Conservation (phyloP, 257 asterid genomes). For the Lycium barbarum region DNA sequence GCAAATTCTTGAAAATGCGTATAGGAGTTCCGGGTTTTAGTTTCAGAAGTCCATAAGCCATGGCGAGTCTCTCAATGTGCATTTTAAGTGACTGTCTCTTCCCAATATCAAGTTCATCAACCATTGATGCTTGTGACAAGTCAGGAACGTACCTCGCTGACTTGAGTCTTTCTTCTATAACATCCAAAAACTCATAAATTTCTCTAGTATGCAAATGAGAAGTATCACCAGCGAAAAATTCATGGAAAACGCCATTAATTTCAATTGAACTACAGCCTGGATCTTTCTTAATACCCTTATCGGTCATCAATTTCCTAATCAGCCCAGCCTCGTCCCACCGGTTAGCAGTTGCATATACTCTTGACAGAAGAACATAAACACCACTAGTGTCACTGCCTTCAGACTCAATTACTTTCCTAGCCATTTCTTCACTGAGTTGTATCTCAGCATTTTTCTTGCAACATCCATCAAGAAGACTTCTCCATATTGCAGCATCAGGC, state of each 20-base stretch:
- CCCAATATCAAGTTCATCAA: constrained; percentile 55
- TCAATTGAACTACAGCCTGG: constrained; percentile 82
- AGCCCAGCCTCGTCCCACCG: constrained; percentile 78
- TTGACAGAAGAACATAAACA: constrained; percentile 71
- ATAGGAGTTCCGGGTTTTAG: constrained; percentile 54
- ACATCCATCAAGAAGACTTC: constrained; percentile 77
- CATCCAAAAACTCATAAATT: constrained; percentile 53
- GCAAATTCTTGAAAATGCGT: constrained; percentile 71
- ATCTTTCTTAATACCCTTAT: constrained; percentile 64
- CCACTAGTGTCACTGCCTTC: constrained; percentile 52
- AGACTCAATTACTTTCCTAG: constrained; percentile 50
- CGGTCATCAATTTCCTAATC: constrained; percentile 70
- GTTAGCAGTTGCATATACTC: constrained; percentile 71
- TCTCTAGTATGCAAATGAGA: constrained; percentile 60
- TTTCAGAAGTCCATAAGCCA: constrained; percentile 69
- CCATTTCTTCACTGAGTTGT: constrained; percentile 67
- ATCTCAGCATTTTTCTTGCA: constrained; percentile 53
- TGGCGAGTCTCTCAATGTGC: constrained; percentile 79
- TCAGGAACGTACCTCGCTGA: constrained; percentile 58
- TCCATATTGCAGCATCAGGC: constrained; percentile 84
- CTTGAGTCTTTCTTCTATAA: constrained; percentile 57
- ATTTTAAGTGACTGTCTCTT: constrained; percentile 57
- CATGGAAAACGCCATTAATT: constrained; percentile 64
- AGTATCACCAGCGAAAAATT: constrained; percentile 77
- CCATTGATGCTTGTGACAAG: constrained; percentile 56